Base-by-base conservation (phyloP, 164 flowering plant species). In the Aristolochia contorta region DNA sequence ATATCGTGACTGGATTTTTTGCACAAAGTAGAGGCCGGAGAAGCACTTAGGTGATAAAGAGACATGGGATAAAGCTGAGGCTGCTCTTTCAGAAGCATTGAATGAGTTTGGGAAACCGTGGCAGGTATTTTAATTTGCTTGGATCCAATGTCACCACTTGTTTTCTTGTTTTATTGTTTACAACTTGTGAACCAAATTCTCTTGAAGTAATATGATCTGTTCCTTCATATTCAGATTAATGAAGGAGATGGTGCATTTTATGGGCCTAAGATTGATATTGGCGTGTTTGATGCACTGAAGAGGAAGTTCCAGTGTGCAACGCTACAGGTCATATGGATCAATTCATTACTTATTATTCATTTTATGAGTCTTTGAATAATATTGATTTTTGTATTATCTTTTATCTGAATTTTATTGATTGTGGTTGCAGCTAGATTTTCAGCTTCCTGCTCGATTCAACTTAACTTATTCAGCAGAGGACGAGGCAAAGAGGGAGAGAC, bases 201-300 rank as follows among this genome's bases (percentile, higher is more conserved):
- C 23, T 10, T 3, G 27, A 12, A 15, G 12, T 53, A 53, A 53
- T 9, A 23, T 53, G 33, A 46, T 51, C 47, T 27, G 37, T n/a
- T 30, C 41, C 25, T 23, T 33, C 5, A 43, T 60, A 2, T 52
- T 23, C 78, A 94, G 99, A 72, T 91, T 52, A 83, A 94, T 75
- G 96, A 89, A 79, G 99, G 82, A 47, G 97, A 94, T 77, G 99
- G 99, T 63, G 99, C 99, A 69, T 94, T 94, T 78, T 94, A 94
- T 74, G 99, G 99, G 57, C 99, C 99, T 53, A 94, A 94, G 62
- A 94, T 94, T 63, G 99, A 94, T 67, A 91, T 94, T 66, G 81
- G 87, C 66, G 96, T 94, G 51, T 88, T 94, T 64, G 97, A 91
- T 76, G 97, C 99, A 53, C 70, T 91, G 62, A 91, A 82, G 61